A percentile compares a stretch with the other conserved stretches of the same genome.
Evolutionary conservation across 1,139 yeast genomes (phyloP).

Genomic region (Arxiozyma bovina): DNA sequence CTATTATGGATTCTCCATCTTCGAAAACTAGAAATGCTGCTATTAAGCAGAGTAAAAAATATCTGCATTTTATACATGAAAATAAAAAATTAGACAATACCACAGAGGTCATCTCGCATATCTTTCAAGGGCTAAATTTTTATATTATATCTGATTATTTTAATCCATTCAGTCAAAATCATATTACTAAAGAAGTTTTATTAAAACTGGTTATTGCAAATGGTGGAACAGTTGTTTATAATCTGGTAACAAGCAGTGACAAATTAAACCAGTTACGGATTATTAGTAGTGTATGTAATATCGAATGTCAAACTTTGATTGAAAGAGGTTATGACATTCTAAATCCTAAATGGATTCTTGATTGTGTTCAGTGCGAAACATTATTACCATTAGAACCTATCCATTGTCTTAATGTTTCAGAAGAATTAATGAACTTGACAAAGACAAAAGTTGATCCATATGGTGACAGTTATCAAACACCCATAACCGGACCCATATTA

Average conservation of each 20-base stretch:
- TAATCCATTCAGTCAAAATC: conserved; percentile 25
- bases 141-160: conserved; percentile 39
- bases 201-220: conserved; percentile 35
- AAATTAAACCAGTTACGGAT: conserved; percentile 14
- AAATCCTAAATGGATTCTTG: conserved; percentile 63
- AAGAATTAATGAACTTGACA: conserved; percentile 20
- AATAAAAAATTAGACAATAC: neutral
- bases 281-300: conserved; percentile 45
- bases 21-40: neutral
- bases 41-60: conserved; percentile 6
- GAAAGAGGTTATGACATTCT: conserved; percentile 50
- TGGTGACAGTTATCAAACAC: conserved; percentile 47
- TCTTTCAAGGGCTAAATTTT: conserved; percentile 34
- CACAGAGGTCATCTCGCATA: conserved; percentile 7
- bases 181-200: conserved; percentile 35
- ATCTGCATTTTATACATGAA: neutral
- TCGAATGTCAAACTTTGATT: conserved; percentile 38
- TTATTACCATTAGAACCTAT: conserved; percentile 52
- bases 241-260: conserved; percentile 14
- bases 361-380: conserved; percentile 42
- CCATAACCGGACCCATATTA: conserved; percentile 11
- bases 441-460: conserved; percentile 36
- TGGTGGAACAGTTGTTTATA: conserved; percentile 42
- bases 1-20: conserved; percentile 13
- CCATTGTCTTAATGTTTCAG: conserved; percentile 40